Evolutionary conservation across 148 eudicot species (phyloP), one percentile per base, ranked within the genome.

Genomic region (Vaccinium corymbosum): DNA sequence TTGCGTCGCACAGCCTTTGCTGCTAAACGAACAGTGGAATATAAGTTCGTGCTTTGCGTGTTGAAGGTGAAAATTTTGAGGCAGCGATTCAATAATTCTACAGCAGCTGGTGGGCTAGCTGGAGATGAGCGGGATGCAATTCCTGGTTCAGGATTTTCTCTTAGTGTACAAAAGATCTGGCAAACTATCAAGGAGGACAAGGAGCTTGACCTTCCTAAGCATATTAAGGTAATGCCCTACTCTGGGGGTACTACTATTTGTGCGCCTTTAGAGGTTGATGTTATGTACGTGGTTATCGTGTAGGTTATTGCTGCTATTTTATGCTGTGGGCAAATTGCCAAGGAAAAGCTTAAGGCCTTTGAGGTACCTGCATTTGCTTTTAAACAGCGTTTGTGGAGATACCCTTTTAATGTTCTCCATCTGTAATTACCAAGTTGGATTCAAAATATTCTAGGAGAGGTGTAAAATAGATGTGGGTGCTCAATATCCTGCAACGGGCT

Each of bases 41-140:
- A 49, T 80, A 51, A 75, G 14, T 10, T 79, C 17, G 13, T 35
- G 76, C 3, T 53, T 84, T 56, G 11, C 22, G 64, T 25, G 7
- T 72, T 90, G 87, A 83, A 96, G 99, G 99, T 96, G 90, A 92
- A 94, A 62, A 89, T 82, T 84, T 88, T 96, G 85, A 90, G 98
- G 89, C 94, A 94, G 83, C 87, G 94, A 70, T 96, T 96, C 84
- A 84, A 82, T 88, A 94, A 94, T 79, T 96, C 99, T 56, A 94
- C 93, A 85, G 97, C 94, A 83, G 98, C 95, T 88, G 98, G 99
- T 81, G 98, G 99, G 59, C 98, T 96, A 84, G 99, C 99, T 85
- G 99, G 99, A 76, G 97, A 96, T 87, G 92, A 98, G 25, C 94
- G 94, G 76, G 92, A 90, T 49, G 97, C 92, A n/a, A 97, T 94